phyloP scores from a whole-genome alignment of 768 basidiomycete genomes.

The Piloderma croceum region DNA sequence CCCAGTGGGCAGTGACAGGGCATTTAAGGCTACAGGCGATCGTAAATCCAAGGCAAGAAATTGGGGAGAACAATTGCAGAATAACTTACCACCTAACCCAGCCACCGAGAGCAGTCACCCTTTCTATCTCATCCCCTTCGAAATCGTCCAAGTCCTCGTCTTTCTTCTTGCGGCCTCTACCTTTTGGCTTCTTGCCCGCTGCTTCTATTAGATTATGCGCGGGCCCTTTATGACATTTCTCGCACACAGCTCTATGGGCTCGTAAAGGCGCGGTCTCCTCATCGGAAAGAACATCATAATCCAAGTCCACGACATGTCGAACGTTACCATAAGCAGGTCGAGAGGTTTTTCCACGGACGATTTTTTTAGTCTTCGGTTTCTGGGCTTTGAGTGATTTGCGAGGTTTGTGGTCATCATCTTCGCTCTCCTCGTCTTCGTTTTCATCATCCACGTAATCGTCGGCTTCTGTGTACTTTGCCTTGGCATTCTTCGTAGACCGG shows the following conservation, averaged over 20 bases:
- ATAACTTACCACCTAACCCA: slow-evolving; percentile 75
- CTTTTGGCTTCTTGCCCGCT: slow-evolving; percentile 30
- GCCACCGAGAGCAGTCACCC: slow-evolving; percentile 53
- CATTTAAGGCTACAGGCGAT: slow-evolving; percentile 75
- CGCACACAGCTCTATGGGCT: slow-evolving; percentile 61
- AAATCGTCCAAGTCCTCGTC: slow-evolving; percentile 49
- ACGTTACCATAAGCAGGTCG: slow-evolving; percentile 48
- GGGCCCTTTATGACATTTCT: slow-evolving; percentile 62
- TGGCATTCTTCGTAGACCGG: slow-evolving; percentile 36
- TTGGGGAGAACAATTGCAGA: not conserved
- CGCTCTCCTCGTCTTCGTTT: slow-evolving; percentile 23
- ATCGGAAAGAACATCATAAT: slow-evolving; percentile 43
- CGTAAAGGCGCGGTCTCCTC: slow-evolving; percentile 51
- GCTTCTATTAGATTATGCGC: slow-evolving; percentile 47
- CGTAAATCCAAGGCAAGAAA: slow-evolving; percentile 10
- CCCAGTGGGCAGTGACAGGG: slow-evolving; percentile 73
- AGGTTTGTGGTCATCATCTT: slow-evolving; percentile 26
- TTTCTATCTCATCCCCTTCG: slow-evolving; percentile 49
- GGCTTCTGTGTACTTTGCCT: slow-evolving; percentile 30
- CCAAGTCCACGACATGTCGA: slow-evolving; percentile 36
- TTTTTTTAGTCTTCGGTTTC: slow-evolving; percentile 17
- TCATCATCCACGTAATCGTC: slow-evolving; percentile 18
- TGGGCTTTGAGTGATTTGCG: slow-evolving; percentile 4
- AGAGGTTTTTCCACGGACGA: slow-evolving; percentile 28
- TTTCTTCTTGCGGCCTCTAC: slow-evolving; percentile 35